These are phyloP conservation scores for Luffa aegyptiaca DNA, from an alignment of 306 rosid genomes.

Conservation along the genomic window DNA sequence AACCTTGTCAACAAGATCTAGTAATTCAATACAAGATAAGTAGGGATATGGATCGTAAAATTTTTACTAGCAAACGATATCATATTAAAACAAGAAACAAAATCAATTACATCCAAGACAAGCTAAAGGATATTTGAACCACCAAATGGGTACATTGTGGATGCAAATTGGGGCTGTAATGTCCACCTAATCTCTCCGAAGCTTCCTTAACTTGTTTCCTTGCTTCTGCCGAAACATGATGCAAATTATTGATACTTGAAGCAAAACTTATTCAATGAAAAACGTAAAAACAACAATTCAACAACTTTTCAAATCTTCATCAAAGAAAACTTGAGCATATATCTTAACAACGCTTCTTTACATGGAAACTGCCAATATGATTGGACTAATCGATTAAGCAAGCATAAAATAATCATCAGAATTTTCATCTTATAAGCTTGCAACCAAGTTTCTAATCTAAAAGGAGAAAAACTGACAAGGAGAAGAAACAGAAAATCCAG, in stretches of 20 bases:
- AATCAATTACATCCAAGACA: neutral
- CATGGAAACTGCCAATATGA: neutral
- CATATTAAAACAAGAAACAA: neutral
- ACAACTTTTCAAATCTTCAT: neutral
- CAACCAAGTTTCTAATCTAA: neutral
- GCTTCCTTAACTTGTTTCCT: conserved; percentile 98
- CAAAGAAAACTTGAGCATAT: neutral
- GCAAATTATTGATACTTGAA: conserved; percentile 19
- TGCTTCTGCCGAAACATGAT: conserved; percentile 57
- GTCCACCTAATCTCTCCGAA: conserved; percentile 80
- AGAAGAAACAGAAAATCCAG: neutral
- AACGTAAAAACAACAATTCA: neutral
- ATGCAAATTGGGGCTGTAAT: conserved; percentile 81
- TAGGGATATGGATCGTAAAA: neutral
- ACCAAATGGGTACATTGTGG: conserved; percentile 98
- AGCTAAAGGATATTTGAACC: conserved; percentile 90
- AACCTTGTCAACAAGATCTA: neutral
- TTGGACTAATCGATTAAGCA: neutral
- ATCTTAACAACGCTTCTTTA: neutral
- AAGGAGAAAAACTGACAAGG: neutral
- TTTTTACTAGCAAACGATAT: neutral
- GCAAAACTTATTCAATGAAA: neutral
- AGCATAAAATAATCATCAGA: neutral
- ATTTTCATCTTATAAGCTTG: neutral
- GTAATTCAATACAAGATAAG: neutral